These are phyloP conservation scores for Entelexis sorbosivorans DNA, from an alignment of 1,139 yeast genomes.

Conservation along the genomic window DNA sequence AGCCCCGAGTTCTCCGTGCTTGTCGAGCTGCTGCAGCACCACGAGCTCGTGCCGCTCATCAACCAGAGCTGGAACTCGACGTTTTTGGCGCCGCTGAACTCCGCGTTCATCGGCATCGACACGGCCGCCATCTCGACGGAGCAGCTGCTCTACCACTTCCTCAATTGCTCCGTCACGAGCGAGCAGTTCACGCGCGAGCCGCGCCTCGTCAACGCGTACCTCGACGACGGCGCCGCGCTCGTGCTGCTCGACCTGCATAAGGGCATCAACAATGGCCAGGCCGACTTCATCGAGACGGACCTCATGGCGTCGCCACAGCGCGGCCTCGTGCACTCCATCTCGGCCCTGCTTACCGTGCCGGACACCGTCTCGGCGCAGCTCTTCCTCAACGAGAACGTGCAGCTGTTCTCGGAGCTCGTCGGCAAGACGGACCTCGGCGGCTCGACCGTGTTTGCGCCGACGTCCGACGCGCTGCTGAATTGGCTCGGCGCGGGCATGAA, in stretches of 20 bases:
- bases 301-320: constrained; percentile 55
- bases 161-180: constrained; percentile 27
- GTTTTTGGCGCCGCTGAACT: constrained; percentile 73
- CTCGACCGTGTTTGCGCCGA: constrained; percentile 23
- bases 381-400: constrained; percentile 19
- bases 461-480: constrained; percentile 42
- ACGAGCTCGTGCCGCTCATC: constrained; percentile 56
- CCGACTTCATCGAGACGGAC: constrained; percentile 48
- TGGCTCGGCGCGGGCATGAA: constrained; percentile 27
- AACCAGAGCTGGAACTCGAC: constrained; percentile 61
- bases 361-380: constrained; percentile 38
- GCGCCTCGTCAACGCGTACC: constrained; percentile 20
- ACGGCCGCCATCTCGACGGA: constrained; percentile 27
- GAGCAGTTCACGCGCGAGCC: constrained; percentile 18
- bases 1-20: constrained; percentile 66
- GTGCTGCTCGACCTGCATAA: constrained; percentile 11
- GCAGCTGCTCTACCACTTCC: constrained; percentile 30
- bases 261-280: constrained; percentile 19
- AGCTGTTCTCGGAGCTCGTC: constrained; percentile 7
- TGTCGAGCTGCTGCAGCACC: constrained; percentile 51
- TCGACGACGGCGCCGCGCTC: constrained; percentile 19
- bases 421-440: constrained; percentile 14
- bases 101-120: constrained; percentile 47
- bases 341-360: constrained; percentile 40
- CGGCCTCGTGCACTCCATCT: constrained; percentile 67